A percentile compares a stretch with the other conserved stretches of the same genome.
Conservation (phyloP, 345 rosid species). For the Eucalyptus cloeziana region DNA sequence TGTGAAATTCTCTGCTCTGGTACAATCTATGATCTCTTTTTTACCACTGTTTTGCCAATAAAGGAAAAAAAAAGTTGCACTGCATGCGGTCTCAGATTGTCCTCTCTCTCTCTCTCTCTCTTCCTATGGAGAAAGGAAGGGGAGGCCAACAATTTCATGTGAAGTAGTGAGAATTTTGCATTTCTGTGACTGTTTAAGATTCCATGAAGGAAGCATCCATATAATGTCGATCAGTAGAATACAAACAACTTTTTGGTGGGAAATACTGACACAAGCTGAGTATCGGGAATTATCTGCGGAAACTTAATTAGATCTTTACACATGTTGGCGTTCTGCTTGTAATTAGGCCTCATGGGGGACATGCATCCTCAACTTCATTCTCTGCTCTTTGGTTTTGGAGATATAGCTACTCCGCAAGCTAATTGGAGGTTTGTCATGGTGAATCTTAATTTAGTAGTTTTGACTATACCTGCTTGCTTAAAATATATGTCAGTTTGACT, state of each 20-base stretch:
- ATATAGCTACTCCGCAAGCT: neutral
- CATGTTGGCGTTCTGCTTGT: neutral
- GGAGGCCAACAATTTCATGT: conserved; percentile 22
- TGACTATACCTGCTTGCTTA: neutral
- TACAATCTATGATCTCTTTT: neutral
- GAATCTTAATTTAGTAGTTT: neutral
- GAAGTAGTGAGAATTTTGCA: neutral
- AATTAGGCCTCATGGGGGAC: neutral
- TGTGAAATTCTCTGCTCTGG: neutral
- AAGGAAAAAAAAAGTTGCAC: neutral
- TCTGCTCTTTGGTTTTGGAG: neutral
- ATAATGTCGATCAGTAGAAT: neutral
- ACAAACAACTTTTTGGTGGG: neutral
- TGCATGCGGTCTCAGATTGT: neutral
- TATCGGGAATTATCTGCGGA: neutral
- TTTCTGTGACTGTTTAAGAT: conserved; percentile 10
- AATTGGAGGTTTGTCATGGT: neutral
- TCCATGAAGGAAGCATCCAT: conserved; percentile 4
- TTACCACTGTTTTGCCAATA: neutral
- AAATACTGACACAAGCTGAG: neutral
- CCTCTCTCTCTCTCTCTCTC: neutral
- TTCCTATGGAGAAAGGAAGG: neutral
- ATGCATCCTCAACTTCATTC: neutral
- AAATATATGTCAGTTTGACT: neutral
- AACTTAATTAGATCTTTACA: neutral